Conservation (phyloP, 768 basidiomycete genomes). For the Phaeotremella fagi region DNA sequence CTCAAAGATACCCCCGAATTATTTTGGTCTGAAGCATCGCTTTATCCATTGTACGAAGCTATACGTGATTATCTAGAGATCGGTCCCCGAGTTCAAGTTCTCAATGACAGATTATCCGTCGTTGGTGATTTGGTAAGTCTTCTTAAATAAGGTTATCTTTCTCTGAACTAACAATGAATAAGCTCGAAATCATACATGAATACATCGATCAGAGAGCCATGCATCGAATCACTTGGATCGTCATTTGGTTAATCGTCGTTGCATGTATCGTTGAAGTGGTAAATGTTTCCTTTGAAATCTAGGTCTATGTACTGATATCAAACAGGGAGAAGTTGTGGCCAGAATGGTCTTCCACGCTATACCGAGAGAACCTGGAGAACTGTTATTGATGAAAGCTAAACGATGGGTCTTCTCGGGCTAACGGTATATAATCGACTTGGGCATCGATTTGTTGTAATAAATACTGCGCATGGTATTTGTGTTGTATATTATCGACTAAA, state of each 20-base stretch:
- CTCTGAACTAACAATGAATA: constrained; percentile 25
- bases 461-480: too few species aligned
- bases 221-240: constrained; percentile 81
- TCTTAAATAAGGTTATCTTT: too few species aligned
- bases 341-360: constrained; percentile 38
- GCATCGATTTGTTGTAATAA: too few species aligned
- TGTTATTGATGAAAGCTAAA: constrained; percentile 16
- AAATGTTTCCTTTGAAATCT: constrained; percentile 1
- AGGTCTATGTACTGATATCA: neutral
- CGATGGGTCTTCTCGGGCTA: neutral
- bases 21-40: constrained; percentile 90
- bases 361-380: constrained; percentile 30
- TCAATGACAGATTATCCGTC: constrained; percentile 83
- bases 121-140: constrained; percentile 82
- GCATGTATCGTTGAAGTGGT: constrained; percentile 85
- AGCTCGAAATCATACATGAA: constrained; percentile 90
- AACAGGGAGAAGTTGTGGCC: constrained; percentile 43
- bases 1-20: constrained; percentile 73
- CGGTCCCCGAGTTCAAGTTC: constrained; percentile 67
- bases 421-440: too few species aligned
- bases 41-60: constrained; percentile 83
- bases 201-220: constrained; percentile 84
- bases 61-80: constrained; percentile 96
- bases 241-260: constrained; percentile 81
- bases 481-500: too few species aligned